Base-by-base conservation (phyloP, 331 rosid species). In the Stylosanthes scabra region DNA sequence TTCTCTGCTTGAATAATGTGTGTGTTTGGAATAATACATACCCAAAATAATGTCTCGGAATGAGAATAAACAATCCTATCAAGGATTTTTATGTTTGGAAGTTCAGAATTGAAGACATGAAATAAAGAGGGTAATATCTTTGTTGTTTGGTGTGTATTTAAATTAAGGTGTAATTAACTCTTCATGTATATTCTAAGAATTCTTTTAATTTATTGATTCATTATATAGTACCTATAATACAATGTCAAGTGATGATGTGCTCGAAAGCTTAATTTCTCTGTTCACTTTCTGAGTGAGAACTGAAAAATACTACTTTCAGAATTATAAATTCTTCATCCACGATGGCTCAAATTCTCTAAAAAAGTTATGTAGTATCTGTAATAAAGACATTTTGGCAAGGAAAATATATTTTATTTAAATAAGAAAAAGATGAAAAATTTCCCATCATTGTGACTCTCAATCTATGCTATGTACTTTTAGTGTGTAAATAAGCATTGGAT, bases 121-220 rank as follows among this genome's bases (percentile, higher is more conserved):
- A 87, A 87, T 87, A 85, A 89, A 51, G 69, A 63, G 66, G 71
- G 69, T 16, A 41, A 61, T 31, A 31, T 31, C 52, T 40, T 66
- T 28, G 14, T 66, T 71, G 73, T 61, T 82, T 85, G 72, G 77
- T 80, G 80, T 82, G 83, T 15, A 46, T 63, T 31, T 31, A 31
- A 31, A 31, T 31, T 31, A 75, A 29, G 74, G 20, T 9, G 27
- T 16, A 64, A 49, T 59, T 57, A 65, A 47, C 25, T 20, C 0
- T 20, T 61, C 51, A 63, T 80, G 80, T 82, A 80, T 63, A 80
- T 83, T 56, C 27, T 37, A 27, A 71, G 64, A 71, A 41, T 85
- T 28, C 42, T 78, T 20, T 83, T 81, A 15, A 79, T 85, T 83
- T 58, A 41, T 85, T 28, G 42, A 76, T 85, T 83, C 34, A 74